Percentiles rank a stretch among this genome's conserved stretches.
Evolutionary conservation across 305 asterid species (phyloP).

Genomic region (Rubia balearica): DNA sequence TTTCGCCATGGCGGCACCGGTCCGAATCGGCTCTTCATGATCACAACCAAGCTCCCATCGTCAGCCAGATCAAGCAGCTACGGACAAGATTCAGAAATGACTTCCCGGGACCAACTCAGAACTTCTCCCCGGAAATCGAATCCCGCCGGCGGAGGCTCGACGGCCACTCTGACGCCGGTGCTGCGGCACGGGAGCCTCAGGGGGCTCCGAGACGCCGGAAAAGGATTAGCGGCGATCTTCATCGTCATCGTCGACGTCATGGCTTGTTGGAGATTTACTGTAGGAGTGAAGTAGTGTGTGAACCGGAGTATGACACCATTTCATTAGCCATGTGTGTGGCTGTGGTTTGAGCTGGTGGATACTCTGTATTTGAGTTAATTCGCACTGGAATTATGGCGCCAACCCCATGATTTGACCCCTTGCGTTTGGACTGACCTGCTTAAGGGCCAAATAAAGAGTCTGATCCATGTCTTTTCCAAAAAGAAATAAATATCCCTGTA

Average conservation of each 20-base stretch:
- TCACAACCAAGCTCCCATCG: conserved; percentile 55
- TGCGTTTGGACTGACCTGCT: neutral
- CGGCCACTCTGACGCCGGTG: conserved; percentile 11
- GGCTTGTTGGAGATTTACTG: neutral
- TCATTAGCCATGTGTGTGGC: neutral
- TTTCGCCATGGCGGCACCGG: conserved; percentile 78
- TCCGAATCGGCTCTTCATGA: conserved; percentile 54
- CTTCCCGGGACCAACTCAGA: conserved; percentile 38
- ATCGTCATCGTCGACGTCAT: conserved; percentile 19
- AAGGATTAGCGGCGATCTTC: conserved; percentile 35
- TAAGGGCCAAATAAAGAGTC: neutral
- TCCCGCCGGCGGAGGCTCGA: conserved; percentile 59
- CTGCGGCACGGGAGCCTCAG: conserved; percentile 3
- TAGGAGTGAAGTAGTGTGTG: conserved; percentile 2
- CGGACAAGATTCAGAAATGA: conserved; percentile 54
- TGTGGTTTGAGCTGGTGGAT: neutral
- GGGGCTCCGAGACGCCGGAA: conserved; percentile 20
- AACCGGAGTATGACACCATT: conserved; percentile 5
- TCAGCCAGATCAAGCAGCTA: conserved; percentile 64
- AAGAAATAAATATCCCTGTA: too few species aligned
- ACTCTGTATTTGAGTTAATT: neutral
- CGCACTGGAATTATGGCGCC: neutral
- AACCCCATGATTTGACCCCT: neutral
- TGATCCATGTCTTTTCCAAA: neutral
- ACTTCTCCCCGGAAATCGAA: conserved; percentile 52